Percentiles rank a stretch among this genome's conserved stretches.
Conservation (phyloP, 1,284 basidiomycete species). For the Dichomitus squalens region DNA sequence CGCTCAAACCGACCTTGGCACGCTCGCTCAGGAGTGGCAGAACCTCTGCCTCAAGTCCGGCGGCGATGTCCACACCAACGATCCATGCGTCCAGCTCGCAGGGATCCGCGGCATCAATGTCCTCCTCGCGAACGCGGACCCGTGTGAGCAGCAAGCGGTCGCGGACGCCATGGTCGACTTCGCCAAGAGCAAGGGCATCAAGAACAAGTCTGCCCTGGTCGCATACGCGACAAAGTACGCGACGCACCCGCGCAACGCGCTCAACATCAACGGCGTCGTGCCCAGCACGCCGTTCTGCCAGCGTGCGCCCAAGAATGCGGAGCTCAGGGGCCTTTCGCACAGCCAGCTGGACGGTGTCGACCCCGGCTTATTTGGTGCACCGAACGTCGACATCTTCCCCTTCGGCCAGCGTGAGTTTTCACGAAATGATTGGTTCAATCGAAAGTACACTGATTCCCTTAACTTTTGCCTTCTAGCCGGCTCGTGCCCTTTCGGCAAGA, state of each 20-base stretch:
- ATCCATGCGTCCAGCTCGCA: constrained; percentile 44
- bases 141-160: constrained; percentile 49
- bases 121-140: constrained; percentile 44
- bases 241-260: constrained; percentile 42
- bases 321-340: constrained; percentile 40
- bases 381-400: constrained; percentile 26
- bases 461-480: constrained; percentile 20
- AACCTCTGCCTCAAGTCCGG: constrained; percentile 36
- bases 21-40: constrained; percentile 34
- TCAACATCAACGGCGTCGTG: constrained; percentile 23
- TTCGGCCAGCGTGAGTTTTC: constrained; percentile 33
- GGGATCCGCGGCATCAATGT: constrained; percentile 43
- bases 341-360: constrained; percentile 38
- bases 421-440: not conserved
- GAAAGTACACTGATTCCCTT: not conserved
- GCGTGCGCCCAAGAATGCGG: constrained; percentile 36
- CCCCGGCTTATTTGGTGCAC: constrained; percentile 32
- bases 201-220: constrained; percentile 42
- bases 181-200: constrained; percentile 44
- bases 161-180: constrained; percentile 52
- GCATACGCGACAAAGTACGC: constrained; percentile 44
- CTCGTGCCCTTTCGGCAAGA: constrained; percentile 33
- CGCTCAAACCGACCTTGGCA: constrained; percentile 30
- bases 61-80: constrained; percentile 40
- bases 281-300: constrained; percentile 38